Evolutionary conservation across 1,284 basidiomycete species (phyloP), one percentile per base, ranked within the genome.

Genomic region (Serendipita sp.): DNA sequence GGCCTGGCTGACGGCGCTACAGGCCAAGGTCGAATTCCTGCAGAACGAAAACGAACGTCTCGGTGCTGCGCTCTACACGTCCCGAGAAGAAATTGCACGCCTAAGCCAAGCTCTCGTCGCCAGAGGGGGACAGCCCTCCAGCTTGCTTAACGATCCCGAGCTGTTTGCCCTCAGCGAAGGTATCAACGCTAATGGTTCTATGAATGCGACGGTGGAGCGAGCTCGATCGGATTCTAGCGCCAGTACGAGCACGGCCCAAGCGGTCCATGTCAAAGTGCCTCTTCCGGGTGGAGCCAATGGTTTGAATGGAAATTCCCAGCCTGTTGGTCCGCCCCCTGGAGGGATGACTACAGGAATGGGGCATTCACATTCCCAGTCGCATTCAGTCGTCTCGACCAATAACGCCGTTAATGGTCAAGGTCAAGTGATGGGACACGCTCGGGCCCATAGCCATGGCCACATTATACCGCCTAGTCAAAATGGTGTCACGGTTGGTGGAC

Each of bases 31-130:
- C 71, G 94, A 98, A 72, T 91, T 82, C 67, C 80, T 98, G 34
- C 79, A 82, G 34, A 85, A 87, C 67, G 95, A 98, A 75, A 99
- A 99, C 73, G 93, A 98, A 72, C 84, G 91, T n/a, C 83, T 99
- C 30, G 79, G 84, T 66, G 76, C 82, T 63, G 80, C 84, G 67
- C 82, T 90, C n/a, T 83, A 88, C 58, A 79, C 84, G 3, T 85
- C 86, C 3, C 79, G 87, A 61, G 87, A 90, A 71, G 87, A 90
- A 73, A 86, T 89, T 60, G 83, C 84, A n/a, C 81, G 88, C 1
- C 77, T 91, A 0, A 82, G 82, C 3, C 78, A 86, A 0, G 79
- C 88, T 49, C 84, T 89, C 4, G 81, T 86, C 29, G 78, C 78
- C 43, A 77, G 78, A 1, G 82, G 79, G n/a, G 80, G 85, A 45